Conservation (phyloP, 108 stramenopile species). For the Poteriospumella lacustris region DNA sequence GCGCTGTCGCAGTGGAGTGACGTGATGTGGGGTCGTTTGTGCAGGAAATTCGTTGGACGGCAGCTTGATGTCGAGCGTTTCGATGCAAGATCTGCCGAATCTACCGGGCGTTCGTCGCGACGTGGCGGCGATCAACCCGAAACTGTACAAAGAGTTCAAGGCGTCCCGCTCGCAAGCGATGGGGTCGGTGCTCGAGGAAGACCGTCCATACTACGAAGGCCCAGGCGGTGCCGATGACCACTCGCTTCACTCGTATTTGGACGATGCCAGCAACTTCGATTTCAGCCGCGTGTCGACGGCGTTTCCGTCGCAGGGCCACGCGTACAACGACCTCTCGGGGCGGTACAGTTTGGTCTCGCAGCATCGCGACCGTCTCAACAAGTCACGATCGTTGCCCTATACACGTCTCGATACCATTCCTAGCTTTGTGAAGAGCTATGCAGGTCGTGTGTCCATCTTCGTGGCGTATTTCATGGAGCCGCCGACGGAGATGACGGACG, state of each 20-base stretch:
- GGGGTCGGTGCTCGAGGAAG: not conserved
- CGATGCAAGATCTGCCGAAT: conserved; percentile 16
- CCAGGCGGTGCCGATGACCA: no score
- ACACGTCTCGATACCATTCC: not conserved
- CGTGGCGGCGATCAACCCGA: not conserved
- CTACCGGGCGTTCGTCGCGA: conserved; percentile 6
- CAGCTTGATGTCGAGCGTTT: no score
- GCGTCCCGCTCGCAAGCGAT: not conserved
- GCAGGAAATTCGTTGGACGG: no score
- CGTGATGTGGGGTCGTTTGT: no score
- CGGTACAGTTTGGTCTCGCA: conserved; percentile 1
- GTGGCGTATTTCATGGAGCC: not conserved
- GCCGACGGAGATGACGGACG: not conserved
- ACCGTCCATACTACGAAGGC: no score
- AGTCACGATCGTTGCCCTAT: not conserved
- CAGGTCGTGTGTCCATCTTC: not conserved
- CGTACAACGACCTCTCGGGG: conserved; percentile 18
- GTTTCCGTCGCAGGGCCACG: not conserved
- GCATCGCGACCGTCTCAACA: not conserved
- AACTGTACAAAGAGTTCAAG: conserved; percentile 13
- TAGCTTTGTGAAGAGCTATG: not conserved
- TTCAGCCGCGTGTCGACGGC: not conserved
- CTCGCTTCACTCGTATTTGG: not conserved
- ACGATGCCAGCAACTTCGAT: no score
- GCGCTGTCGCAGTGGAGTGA: no score